phyloP scores from a whole-genome alignment of 1,139 yeast genomes.

The Candida sanyaensis region DNA sequence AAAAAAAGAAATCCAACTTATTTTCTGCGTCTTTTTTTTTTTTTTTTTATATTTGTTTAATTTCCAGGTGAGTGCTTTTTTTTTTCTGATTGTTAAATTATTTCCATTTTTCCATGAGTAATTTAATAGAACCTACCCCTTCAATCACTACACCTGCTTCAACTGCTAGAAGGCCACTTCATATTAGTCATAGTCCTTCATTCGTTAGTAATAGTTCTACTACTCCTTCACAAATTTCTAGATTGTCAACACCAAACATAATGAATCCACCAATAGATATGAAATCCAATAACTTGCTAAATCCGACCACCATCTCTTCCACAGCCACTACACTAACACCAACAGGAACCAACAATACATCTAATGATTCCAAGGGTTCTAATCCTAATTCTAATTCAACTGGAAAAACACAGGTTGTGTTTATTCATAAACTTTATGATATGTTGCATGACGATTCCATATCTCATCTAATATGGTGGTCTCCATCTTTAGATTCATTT shows the following conservation, averaged over 20 bases:
- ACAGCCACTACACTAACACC: neutral
- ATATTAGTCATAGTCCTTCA: constrained; percentile 1
- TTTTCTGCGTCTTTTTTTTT: neutral
- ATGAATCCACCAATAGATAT: constrained; percentile 4
- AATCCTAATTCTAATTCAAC: constrained; percentile 7
- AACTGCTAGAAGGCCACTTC: neutral
- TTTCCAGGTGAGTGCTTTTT: neutral
- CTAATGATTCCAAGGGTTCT: neutral
- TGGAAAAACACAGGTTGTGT: constrained; percentile 53
- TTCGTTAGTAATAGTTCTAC: neutral
- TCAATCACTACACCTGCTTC: neutral
- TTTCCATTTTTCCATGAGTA: constrained; percentile 4
- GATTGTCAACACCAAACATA: neutral
- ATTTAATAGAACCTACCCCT: constrained; percentile 3
- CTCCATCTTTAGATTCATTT: constrained; percentile 37
- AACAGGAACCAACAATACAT: neutral
- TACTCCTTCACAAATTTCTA: neutral
- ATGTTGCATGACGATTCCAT: constrained; percentile 59
- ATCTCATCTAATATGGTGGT: constrained; percentile 50
- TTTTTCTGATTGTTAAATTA: neutral
- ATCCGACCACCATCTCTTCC: neutral
- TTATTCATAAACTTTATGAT: constrained; percentile 63
- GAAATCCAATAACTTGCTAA: constrained; percentile 1
- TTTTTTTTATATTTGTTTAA: neutral
- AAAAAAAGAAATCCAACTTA: neutral